Percentiles rank a stretch among this genome's conserved stretches.
Conservation (phyloP, 805 yeast genomes). For the Zygotorulaspora sp. region DNA sequence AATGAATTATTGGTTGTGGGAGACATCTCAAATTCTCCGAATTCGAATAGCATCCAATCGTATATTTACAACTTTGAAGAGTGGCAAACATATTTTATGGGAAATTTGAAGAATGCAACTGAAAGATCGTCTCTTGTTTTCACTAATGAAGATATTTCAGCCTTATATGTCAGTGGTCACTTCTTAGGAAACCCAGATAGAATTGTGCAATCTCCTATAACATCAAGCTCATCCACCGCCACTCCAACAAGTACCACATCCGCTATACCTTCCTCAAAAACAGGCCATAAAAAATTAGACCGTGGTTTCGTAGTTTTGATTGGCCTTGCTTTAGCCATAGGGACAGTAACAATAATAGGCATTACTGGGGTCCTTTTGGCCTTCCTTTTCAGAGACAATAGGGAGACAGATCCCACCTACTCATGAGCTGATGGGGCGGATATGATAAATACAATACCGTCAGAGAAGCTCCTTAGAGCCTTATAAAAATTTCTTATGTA, state of each 20-base stretch:
- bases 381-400: constrained; percentile 36
- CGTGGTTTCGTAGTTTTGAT: constrained; percentile 66
- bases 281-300: constrained; percentile 27
- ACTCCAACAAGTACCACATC: constrained; percentile 20
- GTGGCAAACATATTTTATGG: constrained; percentile 28
- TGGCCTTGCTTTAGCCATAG: constrained; percentile 63
- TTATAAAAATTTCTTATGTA: constrained; percentile 21
- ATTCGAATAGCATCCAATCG: constrained; percentile 28
- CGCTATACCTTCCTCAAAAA: constrained; percentile 4
- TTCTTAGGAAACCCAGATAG: constrained; percentile 14
- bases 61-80: constrained; percentile 21
- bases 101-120: neutral
- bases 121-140: constrained; percentile 10
- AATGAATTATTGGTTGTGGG: constrained; percentile 37
- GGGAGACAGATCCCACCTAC: constrained; percentile 43
- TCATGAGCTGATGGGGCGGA: constrained; percentile 58
- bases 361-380: constrained; percentile 36
- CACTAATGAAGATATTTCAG: constrained; percentile 38
- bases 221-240: constrained; percentile 18
- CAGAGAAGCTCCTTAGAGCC: constrained; percentile 46
- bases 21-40: constrained; percentile 35
- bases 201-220: constrained; percentile 10
- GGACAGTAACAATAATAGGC: constrained; percentile 41
- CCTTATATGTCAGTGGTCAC: constrained; percentile 29
- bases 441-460: constrained; percentile 60